These are phyloP conservation scores for Lachnellula occidentalis DNA, from an alignment of 2,329 filamentous ascomycete genomes.

Conservation along the genomic window DNA sequence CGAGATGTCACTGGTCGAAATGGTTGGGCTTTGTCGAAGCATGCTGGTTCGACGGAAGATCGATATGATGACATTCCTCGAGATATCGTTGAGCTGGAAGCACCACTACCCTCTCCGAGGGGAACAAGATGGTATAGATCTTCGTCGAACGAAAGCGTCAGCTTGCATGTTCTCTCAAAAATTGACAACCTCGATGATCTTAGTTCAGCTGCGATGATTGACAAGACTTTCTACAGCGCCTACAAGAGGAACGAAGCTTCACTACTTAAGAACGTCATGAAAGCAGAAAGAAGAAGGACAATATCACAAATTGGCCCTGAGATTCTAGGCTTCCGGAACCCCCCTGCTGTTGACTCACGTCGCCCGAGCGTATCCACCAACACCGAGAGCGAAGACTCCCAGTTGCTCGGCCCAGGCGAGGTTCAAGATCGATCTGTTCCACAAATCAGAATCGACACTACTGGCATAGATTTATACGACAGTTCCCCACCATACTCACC, in stretches of 20 bases:
- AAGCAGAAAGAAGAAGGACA: constrained; percentile 15
- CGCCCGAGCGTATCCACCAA: constrained; percentile 6
- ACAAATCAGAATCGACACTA: neutral
- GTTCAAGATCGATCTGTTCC: neutral
- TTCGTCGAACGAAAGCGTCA: constrained; percentile 28
- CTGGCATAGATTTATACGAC: constrained; percentile 14
- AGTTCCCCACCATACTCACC: constrained; percentile 13
- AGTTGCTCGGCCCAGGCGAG: constrained; percentile 12
- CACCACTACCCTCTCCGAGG: constrained; percentile 5
- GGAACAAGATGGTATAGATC: constrained; percentile 3
- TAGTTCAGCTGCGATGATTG: constrained; percentile 38
- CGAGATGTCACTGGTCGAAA: constrained; percentile 43
- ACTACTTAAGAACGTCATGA: constrained; percentile 30
- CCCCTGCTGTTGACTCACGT: neutral
- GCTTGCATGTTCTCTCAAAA: constrained; percentile 37
- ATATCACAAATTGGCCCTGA: constrained; percentile 6
- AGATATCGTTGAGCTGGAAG: constrained; percentile 15
- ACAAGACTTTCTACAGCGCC: constrained; percentile 39
- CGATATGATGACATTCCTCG: constrained; percentile 6
- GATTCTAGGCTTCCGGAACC: neutral
- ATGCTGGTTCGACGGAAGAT: constrained; percentile 20
- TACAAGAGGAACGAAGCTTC: constrained; percentile 41
- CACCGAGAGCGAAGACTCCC: constrained; percentile 7
- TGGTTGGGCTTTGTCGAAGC: constrained; percentile 45
- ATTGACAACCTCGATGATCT: constrained; percentile 39